Base-by-base conservation (phyloP, 2,329 filamentous ascomycete genomes). In the Scytalidium lignicola region DNA sequence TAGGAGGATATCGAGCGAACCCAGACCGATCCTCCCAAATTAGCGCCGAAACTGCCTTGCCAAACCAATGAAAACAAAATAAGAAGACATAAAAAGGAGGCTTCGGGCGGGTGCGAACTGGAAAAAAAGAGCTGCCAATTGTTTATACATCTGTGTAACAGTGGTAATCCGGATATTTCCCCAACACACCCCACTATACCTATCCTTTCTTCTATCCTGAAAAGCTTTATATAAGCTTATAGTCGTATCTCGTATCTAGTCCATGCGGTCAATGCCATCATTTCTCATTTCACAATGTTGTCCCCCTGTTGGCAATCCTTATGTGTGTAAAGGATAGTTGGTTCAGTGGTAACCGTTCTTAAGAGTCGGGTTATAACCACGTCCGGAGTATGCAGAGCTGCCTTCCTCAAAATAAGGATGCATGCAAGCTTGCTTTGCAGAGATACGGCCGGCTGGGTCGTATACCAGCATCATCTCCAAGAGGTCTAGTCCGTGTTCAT, bases 361-460 rank as follows among this genome's bases (percentile, higher is more conserved):
- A 43, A 62, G 62, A 13, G 62, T 65, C 18, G 62, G 60, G 5
- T 61, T 61, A 2, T 60, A 40, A 29, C 63, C 62, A 23, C 64
- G 56, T 20, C 63, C 63, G 19, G 64, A 66, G 44, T 66, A 65
- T 50, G 62, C 62, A 5, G 60, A 44, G 44, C 62, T 64, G 18
- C 64, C 64, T 26, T 65, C 63, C 44, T 65, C 74, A 64, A 96
- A 95, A 73, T 95, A 96, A 8, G 87, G 84, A 65, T 96, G 90
- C 59, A 83, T 76, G 65, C 87, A 88, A 12, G 90, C 85, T 66
- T 90, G 86, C 75, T 96, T 96, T 46, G 91, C 90, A 6, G 88
- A 95, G 59, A 96, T 88, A 55, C 90, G 86, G 47, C 84, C 83
- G 19, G 89, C 88, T 2, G 90, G 90, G 65, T 96, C 90, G 63